Evolutionary conservation across 345 rosid genomes (phyloP), one percentile per base, ranked within the genome.

Genomic region (Raphanus sativus): DNA sequence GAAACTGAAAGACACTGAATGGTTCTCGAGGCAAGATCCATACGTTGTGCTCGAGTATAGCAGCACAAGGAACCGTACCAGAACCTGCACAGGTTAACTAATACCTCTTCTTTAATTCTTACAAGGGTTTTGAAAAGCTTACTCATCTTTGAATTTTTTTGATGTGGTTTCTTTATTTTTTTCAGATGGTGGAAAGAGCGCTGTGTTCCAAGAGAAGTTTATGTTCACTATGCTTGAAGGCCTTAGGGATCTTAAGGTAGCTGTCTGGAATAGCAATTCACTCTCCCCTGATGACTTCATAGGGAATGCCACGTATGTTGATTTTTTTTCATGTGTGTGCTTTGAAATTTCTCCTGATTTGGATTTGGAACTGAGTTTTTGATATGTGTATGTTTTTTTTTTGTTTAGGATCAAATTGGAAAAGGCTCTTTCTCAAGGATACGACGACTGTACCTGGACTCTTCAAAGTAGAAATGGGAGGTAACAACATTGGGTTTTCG

Each of bases 191-290:
- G 91, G 90, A 24, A 91, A 75, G 40, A 88, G 86, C 67, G 98
- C 98, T 2, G 87, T 84, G 1, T 95, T 95, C 61, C 96, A 95
- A 81, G 98, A 95, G 84, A 95, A 90, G 84, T 92, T 92, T 79
- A 85, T 86, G 62, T 85, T 89, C 73, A 80, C 83, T 26, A 64
- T 95, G 72, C 85, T 95, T 73, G 98, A 93, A 84, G 97, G 98
- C 17, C 87, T 91, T 30, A 88, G 91, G 78, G 97, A 92, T 81
- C 8, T 92, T 30, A 82, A 76, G 66, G 34, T 89, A 12, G 68
- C 64, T 30, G 97, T 92, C 6, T 90, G 93, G 96, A 90, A 92
- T 85, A 92, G 92, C 86, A 94, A 94, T 64, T 86, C 86, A 33
- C 48, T 92, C 30, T 73, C 89, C 6, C 67, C 63, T 2, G 90